phyloP scores from a whole-genome alignment of 164 flowering plant species.

The Vitis riparia region DNA sequence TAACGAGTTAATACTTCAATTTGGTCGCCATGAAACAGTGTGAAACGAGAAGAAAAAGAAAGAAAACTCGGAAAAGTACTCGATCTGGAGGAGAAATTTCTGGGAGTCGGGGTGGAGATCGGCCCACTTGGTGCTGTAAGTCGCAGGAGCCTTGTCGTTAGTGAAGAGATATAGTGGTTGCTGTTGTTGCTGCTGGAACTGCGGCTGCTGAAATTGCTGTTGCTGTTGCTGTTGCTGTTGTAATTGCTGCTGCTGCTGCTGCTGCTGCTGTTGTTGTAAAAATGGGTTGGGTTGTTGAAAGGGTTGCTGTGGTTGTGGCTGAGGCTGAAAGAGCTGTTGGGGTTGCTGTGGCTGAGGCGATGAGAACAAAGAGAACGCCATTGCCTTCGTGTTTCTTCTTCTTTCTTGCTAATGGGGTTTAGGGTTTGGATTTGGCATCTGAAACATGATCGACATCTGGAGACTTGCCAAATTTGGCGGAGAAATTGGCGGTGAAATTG shows the following conservation, averaged over 20 bases:
- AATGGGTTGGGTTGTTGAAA: conserved; percentile 26
- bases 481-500: conserved; percentile 3
- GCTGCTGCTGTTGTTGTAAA: conserved; percentile 30
- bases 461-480: background rate
- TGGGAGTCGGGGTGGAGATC: conserved; percentile 98
- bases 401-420: background rate
- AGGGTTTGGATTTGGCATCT: background rate
- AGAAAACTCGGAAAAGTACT: conserved; percentile 37
- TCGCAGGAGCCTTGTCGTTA: conserved; percentile 80
- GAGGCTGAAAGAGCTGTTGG: conserved; percentile 9
- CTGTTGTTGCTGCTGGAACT: conserved; percentile 66
- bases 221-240: conserved; percentile 25
- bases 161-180: conserved; percentile 71
- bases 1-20: background rate
- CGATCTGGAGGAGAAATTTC: conserved; percentile 81
- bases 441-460: too few species aligned
- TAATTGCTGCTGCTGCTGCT: conserved; percentile 15
- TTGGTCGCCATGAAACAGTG: background rate
- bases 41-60: background rate
- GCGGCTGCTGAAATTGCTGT: conserved; percentile 40
- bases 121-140: conserved; percentile 84
- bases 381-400: background rate
- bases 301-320: conserved; percentile 14
- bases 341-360: conserved; percentile 42
- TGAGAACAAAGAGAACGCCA: conserved; percentile 29